A percentile compares a stretch with the other conserved stretches of the same genome.
phyloP scores from a whole-genome alignment of 2,329 filamentous ascomycete species.

The Aureobasidium pullulans region DNA sequence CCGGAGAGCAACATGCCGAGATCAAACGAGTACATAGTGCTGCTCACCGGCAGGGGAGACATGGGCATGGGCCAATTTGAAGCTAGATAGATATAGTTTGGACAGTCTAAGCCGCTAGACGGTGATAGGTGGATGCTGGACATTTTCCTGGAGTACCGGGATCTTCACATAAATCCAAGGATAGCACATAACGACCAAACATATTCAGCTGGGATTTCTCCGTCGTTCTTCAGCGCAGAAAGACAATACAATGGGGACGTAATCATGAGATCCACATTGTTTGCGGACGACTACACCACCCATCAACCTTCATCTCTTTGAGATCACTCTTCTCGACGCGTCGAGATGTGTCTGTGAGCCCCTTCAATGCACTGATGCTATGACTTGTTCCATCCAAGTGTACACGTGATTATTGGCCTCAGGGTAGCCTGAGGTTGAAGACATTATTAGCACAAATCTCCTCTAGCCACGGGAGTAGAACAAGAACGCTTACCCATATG shows the following conservation, averaged over 20 bases:
- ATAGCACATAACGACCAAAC: background rate
- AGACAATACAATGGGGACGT: too few relatives aligned
- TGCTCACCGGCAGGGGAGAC: background rate
- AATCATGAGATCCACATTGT: too few relatives aligned
- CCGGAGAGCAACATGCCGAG: background rate
- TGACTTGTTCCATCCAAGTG: slow-evolving; percentile 54
- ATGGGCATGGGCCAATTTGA: background rate
- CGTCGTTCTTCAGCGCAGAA: too few relatives aligned
- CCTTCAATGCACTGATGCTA: slow-evolving; percentile 24
- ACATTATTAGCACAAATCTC: background rate
- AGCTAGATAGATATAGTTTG: background rate
- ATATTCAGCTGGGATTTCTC: background rate
- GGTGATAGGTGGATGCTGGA: background rate
- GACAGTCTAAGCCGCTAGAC: background rate
- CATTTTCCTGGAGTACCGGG: background rate
- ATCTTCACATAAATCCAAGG: background rate
- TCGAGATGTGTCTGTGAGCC: background rate
- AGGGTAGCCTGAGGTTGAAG: slow-evolving; percentile 43
- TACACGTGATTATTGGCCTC: slow-evolving; percentile 50
- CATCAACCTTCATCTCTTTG: too few relatives aligned
- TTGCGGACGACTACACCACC: too few relatives aligned
- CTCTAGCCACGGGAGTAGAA: background rate
- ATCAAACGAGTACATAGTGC: background rate
- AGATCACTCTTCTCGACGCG: too few relatives aligned
- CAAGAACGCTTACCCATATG: slow-evolving; percentile 47